A percentile compares a stretch with the other conserved stretches of the same genome.
Conservation (phyloP, 2,329 filamentous ascomycete genomes). For the Dactylella cylindrospora region DNA sequence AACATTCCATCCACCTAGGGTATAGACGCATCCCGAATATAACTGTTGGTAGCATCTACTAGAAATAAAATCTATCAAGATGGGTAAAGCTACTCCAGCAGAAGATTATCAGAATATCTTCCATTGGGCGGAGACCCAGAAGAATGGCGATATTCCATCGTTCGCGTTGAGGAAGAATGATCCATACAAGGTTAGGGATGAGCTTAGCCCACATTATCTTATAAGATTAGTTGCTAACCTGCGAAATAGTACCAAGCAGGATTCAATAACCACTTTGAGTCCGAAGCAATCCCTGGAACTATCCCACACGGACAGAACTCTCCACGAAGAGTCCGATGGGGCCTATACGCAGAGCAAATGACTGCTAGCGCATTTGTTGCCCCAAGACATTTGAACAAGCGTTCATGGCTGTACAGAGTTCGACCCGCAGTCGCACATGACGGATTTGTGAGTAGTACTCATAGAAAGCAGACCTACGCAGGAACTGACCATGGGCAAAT, state of each 20-base stretch:
- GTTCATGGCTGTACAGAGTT: conserved; percentile 55
- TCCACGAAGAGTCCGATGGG: conserved; percentile 54
- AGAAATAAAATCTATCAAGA: conserved; percentile 4
- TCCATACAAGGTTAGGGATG: conserved; percentile 54
- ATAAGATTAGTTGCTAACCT: too few species aligned
- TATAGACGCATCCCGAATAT: too few species aligned
- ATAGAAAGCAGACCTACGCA: conserved; percentile 21
- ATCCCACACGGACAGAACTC: conserved; percentile 57
- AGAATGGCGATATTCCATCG: conserved; percentile 60
- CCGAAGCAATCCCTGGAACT: conserved; percentile 56
- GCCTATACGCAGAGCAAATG: conserved; percentile 56
- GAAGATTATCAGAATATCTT: conserved; percentile 58
- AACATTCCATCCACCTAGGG: too few species aligned
- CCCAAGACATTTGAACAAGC: conserved; percentile 54
- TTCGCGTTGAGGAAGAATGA: conserved; percentile 60
- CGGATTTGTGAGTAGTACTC: conserved; percentile 49
- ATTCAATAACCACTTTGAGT: conserved; percentile 51
- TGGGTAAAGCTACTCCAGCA: conserved; percentile 35
- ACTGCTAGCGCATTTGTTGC: conserved; percentile 55
- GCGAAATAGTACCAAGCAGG: conserved; percentile 20
- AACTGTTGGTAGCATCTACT: too few species aligned
- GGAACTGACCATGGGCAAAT: too few species aligned
- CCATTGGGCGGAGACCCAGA: conserved; percentile 64
- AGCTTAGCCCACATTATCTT: too few species aligned
- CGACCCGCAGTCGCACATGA: conserved; percentile 55